Base-by-base conservation (phyloP, 257 asterid genomes). In the Nicotiana paniculata region DNA sequence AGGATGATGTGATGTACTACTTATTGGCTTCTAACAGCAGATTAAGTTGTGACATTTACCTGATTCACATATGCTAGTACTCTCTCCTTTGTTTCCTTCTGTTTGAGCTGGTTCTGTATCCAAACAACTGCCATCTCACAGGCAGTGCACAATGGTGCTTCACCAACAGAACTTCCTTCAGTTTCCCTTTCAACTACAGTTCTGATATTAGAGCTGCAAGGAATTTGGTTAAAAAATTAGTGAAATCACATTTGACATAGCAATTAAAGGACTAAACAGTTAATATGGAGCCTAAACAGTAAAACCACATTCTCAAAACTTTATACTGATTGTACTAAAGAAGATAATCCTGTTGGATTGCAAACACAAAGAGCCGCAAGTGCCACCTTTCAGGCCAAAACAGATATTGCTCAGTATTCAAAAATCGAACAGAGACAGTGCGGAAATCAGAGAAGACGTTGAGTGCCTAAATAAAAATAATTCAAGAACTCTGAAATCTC, bases 41-140 rank as follows among this genome's bases (percentile, higher is more conserved):
- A 83, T 48, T 75, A 24, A 33, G 48, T 46, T 46, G 21, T 33
- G 53, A 53, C 79, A 30, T 37, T 85, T 63, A 96, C 99, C 98
- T 96, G 94, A 88, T 92, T 88, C 59, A 91, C 97, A 79, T 93
- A 96, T 0, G 87, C 90, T 0, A 96, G 48, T 76, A 93, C 99
- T 86, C 67, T 86, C 63, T 94, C 97, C 88, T 96, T 96, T 2
- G 89, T 92, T 62, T 81, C 89, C 17, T 88, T 77, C 33, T 93
- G 83, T 24, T 83, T 90, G 53, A 96, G 92, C 85, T 94, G 95
- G 91, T 88, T 96, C 82, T 88, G 93, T 87, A 96, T 93, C 99
- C 98, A 96, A 61, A 92, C 92, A 67, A 96, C 98, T 9, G 98
- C 97, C 99, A 96, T 90, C 88, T 96, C 91, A 83, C 99, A 96